Conservation (phyloP, 2,329 filamentous ascomycete species). For the Fusarium citri region DNA sequence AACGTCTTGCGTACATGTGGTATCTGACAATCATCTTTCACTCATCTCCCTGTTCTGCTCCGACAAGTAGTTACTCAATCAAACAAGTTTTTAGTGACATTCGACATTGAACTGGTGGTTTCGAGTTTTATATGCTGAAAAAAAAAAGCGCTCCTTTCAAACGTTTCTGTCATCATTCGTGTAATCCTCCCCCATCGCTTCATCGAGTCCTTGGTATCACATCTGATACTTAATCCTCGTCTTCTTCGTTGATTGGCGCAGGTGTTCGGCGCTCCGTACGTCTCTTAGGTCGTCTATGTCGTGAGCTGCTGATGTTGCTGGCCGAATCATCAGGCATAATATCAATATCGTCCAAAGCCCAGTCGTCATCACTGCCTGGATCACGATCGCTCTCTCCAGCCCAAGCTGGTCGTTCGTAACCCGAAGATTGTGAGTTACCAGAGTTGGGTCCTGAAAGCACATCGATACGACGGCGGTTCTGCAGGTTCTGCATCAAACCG, state of each 20-base stretch:
- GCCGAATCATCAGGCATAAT: conserved; percentile 83
- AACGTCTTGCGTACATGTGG: conserved; percentile 40
- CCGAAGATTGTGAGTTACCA: conserved; percentile 59
- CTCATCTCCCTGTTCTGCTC: conserved; percentile 22
- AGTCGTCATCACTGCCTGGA: conserved; percentile 67
- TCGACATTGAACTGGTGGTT: conserved; percentile 30
- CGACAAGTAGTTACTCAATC: conserved; percentile 31
- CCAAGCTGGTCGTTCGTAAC: conserved; percentile 58
- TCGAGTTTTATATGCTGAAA: conserved; percentile 37
- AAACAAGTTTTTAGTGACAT: conserved; percentile 38
- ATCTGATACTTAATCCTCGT: conserved; percentile 63
- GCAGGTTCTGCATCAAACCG: conserved; percentile 75
- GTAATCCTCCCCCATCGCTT: conserved; percentile 7
- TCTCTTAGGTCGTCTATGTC: conserved; percentile 74
- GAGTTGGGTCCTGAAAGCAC: conserved; percentile 62
- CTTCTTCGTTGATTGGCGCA: conserved; percentile 79
- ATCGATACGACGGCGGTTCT: conserved; percentile 68
- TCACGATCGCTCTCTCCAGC: conserved; percentile 58
- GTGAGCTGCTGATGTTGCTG: conserved; percentile 80
- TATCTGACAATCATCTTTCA: conserved; percentile 44
- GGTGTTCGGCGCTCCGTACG: conserved; percentile 77
- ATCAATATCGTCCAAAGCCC: conserved; percentile 68
- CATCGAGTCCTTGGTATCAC: conserved; percentile 11
- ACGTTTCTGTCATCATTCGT: conserved; percentile 36
- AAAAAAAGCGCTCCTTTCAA: conserved; percentile 37